Evolutionary conservation across 495 filamentous ascomycete species (phyloP).

Genomic region (Talaromyces thailandensis): DNA sequence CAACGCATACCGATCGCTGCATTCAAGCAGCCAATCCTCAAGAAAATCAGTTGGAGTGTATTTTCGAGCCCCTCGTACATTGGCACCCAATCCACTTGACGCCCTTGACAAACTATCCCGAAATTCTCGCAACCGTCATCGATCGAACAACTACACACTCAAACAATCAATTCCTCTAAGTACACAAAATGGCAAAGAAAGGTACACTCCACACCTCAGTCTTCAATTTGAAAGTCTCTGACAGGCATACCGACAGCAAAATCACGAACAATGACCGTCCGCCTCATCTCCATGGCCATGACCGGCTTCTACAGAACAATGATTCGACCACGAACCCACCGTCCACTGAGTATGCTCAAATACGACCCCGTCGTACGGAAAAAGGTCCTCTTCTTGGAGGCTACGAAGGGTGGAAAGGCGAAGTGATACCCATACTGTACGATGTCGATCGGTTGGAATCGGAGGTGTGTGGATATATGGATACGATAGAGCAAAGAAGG

Average conservation of each 20-base stretch:
- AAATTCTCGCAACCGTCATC: neutral
- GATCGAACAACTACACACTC: neutral
- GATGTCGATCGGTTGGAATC: neutral
- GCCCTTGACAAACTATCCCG: neutral
- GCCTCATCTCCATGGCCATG: constrained; percentile 96
- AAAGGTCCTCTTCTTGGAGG: constrained; percentile 87
- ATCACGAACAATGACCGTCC: constrained; percentile 84
- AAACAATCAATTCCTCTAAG: neutral
- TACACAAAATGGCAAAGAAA: constrained; percentile 8
- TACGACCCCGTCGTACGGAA: constrained; percentile 98
- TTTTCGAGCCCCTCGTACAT: neutral
- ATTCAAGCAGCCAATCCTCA: neutral
- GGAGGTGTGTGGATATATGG: neutral
- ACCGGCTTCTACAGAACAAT: constrained; percentile 94
- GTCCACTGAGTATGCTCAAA: constrained; percentile 94
- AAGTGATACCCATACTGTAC: constrained; percentile 16
- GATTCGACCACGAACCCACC: constrained; percentile 67
- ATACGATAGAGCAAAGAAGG: neutral
- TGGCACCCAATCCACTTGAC: neutral
- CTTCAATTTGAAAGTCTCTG: neutral
- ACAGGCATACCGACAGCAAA: constrained; percentile 50
- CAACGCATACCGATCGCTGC: neutral
- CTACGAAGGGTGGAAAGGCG: constrained; percentile 55
- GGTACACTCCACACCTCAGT: neutral
- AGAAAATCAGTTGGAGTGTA: neutral